A percentile compares a stretch with the other conserved stretches of the same genome.
These are phyloP conservation scores for Calocybe cyanea DNA, from an alignment of 768 basidiomycete species.

Conservation along the genomic window DNA sequence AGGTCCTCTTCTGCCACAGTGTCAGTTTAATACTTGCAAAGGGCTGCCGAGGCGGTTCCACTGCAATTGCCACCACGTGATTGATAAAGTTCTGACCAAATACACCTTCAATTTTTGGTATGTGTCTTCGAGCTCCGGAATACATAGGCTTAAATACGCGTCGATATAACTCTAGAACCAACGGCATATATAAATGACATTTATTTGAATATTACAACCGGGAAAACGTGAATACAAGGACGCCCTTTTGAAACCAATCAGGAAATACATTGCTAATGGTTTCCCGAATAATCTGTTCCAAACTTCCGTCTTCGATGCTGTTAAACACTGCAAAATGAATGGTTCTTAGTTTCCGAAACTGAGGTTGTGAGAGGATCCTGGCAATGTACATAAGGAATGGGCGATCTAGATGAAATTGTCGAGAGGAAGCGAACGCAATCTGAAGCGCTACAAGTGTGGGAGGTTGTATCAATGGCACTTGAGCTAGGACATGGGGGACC, in stretches of 20 bases:
- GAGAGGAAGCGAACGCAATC: constrained; percentile 25
- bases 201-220: neutral
- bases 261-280: constrained; percentile 12
- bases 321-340: constrained; percentile 26
- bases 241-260: constrained; percentile 6
- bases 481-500: constrained; percentile 21
- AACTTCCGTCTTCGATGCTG: constrained; percentile 16
- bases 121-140: no score
- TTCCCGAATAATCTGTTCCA: constrained; percentile 9
- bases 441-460: constrained; percentile 19
- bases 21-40: no score
- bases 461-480: constrained; percentile 10
- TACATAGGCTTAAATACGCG: no score
- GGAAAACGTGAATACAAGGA: constrained; percentile 8
- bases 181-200: no score
- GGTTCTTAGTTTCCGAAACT: constrained; percentile 17
- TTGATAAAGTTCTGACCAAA: no score
- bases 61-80: no score
- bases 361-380: constrained; percentile 15
- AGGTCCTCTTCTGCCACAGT: no score
- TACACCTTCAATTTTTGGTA: no score
- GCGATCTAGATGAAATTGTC: constrained; percentile 27
- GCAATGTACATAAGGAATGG: constrained; percentile 22
- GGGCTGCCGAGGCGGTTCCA: no score
- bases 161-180: no score